Base-by-base conservation (phyloP, 805 yeast species). In the Clavispora fructus region DNA sequence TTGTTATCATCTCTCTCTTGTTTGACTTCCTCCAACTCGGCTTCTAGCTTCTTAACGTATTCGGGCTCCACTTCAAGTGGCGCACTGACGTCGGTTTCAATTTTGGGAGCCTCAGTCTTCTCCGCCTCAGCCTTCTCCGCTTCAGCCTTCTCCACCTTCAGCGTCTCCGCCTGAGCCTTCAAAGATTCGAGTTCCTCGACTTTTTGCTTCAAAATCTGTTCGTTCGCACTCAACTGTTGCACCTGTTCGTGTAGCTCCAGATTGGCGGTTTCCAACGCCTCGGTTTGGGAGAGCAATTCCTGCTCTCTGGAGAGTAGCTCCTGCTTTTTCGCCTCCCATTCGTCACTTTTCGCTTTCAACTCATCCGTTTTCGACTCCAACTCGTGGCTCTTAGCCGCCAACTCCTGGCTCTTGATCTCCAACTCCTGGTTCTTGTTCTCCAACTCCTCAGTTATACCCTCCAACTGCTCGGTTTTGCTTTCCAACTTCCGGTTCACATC, bases 1-100 rank as follows among this genome's bases (percentile, higher is more conserved):
- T 83, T 80, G 27, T 77, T 71, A 28, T 76, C 74, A 41, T 77
- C 83, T 46, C 84, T 73, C 55, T 83, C 88, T 31, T 35, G 39
- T 43, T 53, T 56, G 2, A 55, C 47, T 9, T 48, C 44, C 8
- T 33, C 46, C n/a, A 59, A 47, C 13, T 45, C 43, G 12, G 37
- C 23, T 16, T 40, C 41, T 16, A 55, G 48, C 30, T 46, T 30
- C 11, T 35, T 44, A 9, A 27, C 28, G 29, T 17, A 38, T 7
- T 39, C 30, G n/a, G 23, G 2, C 5, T 33, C 37, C 25, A 33
- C 37, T 33, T 33, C 25, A 10, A 11, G 37, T 33, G 37, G 12
- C n/a, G 13, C 25, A 10, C 23, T 11, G 17, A 4, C 37, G 9
- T 33, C 37, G 25, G 25, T 9, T 7, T 16, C 37, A 6, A 7